Evolutionary conservation across 305 asterid species (phyloP), one percentile per base, ranked within the genome.

Genomic region (Salvia sclarea): DNA sequence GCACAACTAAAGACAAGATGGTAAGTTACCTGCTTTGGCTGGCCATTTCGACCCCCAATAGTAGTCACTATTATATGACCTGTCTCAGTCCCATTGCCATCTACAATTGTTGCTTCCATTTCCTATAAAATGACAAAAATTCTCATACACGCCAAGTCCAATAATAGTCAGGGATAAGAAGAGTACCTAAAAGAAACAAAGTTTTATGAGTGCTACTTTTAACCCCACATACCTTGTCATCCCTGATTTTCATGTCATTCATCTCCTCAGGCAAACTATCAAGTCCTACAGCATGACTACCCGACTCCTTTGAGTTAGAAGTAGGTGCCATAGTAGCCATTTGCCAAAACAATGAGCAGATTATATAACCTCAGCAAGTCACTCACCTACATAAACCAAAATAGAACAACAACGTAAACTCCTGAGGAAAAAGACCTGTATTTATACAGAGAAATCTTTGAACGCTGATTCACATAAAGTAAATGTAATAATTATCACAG

Each of bases 161-260:
- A 33, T 18, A 64, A 61, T 37, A 74, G 41, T 58, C 65, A 66
- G 18, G 38, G 67, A 58, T 25, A 64, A 74, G 48, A 75, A 61
- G 73, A 57, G 40, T 24, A 64, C 59, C 56, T 20, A 31, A 22
- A 20, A 45, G n/a, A 57, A 50, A 71, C 8, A 65, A 28, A 18
- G 60, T 7, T 72, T 33, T n/a, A 18, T 31, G 54, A 60, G 44
- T 1, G 68, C 20, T 48, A 56, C 1, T 35, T 31, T 43, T 45
- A 13, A 68, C 20, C 33, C 37, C 21, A 8, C 40, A 44, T 60
- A 81, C 95, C 86, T 79, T 88, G 45, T 86, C 95, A 78, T 88
- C 95, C 78, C 81, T 77, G 71, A 88, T 84, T 82, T 73, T 86
- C 85, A 88, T 81, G 84, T 81, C 86, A 75, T 78, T 84, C 85